Evolutionary conservation across 2,329 filamentous ascomycete species (phyloP).

Genomic region (Colletotrichum cordylinicola): DNA sequence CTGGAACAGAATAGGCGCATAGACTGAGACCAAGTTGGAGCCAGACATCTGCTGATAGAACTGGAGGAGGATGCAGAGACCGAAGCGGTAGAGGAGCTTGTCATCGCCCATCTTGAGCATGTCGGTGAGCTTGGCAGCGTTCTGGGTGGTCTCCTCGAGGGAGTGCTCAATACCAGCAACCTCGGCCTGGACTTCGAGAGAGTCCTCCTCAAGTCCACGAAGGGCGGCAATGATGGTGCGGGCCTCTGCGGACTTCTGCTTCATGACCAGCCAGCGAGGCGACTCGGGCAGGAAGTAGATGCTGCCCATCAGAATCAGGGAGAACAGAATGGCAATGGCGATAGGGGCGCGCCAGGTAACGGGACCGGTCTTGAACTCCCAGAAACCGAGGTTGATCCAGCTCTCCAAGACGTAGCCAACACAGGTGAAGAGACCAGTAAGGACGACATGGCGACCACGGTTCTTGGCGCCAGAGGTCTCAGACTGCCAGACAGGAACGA

Average conservation of each 20-base stretch:
- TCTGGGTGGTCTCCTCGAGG: constrained; percentile 45
- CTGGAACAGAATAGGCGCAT: constrained; percentile 44
- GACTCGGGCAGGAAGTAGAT: constrained; percentile 40
- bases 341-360: constrained; percentile 39
- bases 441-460: constrained; percentile 46
- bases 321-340: constrained; percentile 37
- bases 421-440: constrained; percentile 30
- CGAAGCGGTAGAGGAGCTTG: constrained; percentile 53
- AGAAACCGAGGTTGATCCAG: constrained; percentile 53
- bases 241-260: constrained; percentile 35
- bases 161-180: constrained; percentile 53
- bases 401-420: constrained; percentile 39
- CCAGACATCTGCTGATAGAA: constrained; percentile 45
- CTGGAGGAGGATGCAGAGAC: constrained; percentile 55
- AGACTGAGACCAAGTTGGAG: constrained; percentile 41
- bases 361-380: constrained; percentile 30
- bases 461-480: constrained; percentile 44
- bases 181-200: constrained; percentile 56
- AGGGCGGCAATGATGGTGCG: constrained; percentile 40
- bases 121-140: constrained; percentile 43
- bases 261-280: constrained; percentile 37
- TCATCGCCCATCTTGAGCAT: constrained; percentile 55
- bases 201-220: constrained; percentile 53
- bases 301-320: constrained; percentile 33
- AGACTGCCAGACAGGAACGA: constrained; percentile 46